Evolutionary conservation across 2,329 filamentous ascomycete genomes (phyloP).

Genomic region (Penicillium crustosum): DNA sequence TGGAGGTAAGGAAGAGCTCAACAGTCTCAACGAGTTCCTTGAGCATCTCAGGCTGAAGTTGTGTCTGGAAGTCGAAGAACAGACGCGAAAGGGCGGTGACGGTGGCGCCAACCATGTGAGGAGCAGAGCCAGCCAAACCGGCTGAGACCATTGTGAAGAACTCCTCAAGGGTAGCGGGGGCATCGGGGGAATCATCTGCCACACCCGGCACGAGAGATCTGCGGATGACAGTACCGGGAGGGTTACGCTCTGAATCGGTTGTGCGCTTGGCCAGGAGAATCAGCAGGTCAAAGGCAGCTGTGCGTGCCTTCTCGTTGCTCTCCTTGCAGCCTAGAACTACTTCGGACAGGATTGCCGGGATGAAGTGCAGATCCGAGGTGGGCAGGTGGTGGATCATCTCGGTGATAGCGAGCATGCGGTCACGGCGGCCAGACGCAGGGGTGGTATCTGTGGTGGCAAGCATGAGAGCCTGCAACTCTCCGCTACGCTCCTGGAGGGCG

Average conservation of each 20-base stretch:
- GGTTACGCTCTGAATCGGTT: conserved; percentile 58
- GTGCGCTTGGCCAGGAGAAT: conserved; percentile 86
- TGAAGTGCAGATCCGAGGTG: conserved; percentile 79
- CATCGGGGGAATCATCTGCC: conserved; percentile 74
- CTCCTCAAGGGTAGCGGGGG: conserved; percentile 81
- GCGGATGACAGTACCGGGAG: conserved; percentile 69
- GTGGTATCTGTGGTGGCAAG: conserved; percentile 79
- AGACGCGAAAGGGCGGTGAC: conserved; percentile 93
- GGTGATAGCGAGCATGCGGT: conserved; percentile 78
- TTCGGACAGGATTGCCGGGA: conserved; percentile 86
- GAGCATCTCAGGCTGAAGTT: conserved; percentile 68
- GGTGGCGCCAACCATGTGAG: conserved; percentile 97
- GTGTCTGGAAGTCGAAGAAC: conserved; percentile 81
- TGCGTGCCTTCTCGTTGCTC: conserved; percentile 91
- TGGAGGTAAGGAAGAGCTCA: conserved; percentile 92
- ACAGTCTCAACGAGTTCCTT: conserved; percentile 89
- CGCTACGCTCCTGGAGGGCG: conserved; percentile 73
- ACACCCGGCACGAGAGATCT: conserved; percentile 87
- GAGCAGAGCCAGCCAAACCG: conserved; percentile 85
- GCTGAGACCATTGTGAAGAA: conserved; percentile 98
- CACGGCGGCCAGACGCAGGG: conserved; percentile 79
- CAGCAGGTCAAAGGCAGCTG: conserved; percentile 83
- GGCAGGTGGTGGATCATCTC: conserved; percentile 79
- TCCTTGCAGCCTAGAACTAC: conserved; percentile 97
- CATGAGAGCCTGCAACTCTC: conserved; percentile 79